Evolutionary conservation across 2,329 filamentous ascomycete species (phyloP), one percentile per base, ranked within the genome.

Genomic region (Neofusicoccum kwambonambiense): DNA sequence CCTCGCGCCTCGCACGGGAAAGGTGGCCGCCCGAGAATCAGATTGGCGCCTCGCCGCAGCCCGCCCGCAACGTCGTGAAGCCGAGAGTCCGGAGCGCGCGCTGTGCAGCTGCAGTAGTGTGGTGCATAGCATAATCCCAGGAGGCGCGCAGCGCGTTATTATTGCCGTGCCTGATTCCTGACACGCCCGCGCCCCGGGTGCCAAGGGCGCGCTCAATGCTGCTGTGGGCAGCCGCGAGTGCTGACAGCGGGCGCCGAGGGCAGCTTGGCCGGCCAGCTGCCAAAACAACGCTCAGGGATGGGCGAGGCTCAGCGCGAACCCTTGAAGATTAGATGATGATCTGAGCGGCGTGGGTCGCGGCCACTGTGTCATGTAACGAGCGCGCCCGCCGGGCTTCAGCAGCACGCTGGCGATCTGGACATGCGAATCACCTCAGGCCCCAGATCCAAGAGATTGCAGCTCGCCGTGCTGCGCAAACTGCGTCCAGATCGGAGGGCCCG

Each of bases 281-380:
- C 58, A 50, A 51, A 62, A 50, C 58, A 62, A 51, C 58, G 58
- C 58, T 62, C 58, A 62, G 58, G 58, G 58, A 62, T 62, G 58
- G 44, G 17, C 44, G 47, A 51, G 58, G 58, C 58, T 62, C 58
- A 62, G 58, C 58, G 37, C 58, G 35, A 50, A 51, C 58, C 58
- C 58, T 60, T 51, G 58, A 62, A 62, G 58, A 62, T 62, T 62
- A 62, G 58, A 62, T 62, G 58, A 62, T 27, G 58, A 62, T 62
- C 58, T 37, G 58, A 62, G 58, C 58, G 58, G 44, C 35, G 58
- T 62, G 58, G 58, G 58, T 51, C 58, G 19, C 57, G 44, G 58
- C 58, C 58, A 37, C 47, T 62, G 58, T 62, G 58, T 62, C 58
- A 62, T 62, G 58, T 50, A 62, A 62, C 58, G 58, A 62, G 58